Evolutionary conservation across 352 stramenopile species (phyloP).

Genomic region (Thraustochytrium sp.): DNA sequence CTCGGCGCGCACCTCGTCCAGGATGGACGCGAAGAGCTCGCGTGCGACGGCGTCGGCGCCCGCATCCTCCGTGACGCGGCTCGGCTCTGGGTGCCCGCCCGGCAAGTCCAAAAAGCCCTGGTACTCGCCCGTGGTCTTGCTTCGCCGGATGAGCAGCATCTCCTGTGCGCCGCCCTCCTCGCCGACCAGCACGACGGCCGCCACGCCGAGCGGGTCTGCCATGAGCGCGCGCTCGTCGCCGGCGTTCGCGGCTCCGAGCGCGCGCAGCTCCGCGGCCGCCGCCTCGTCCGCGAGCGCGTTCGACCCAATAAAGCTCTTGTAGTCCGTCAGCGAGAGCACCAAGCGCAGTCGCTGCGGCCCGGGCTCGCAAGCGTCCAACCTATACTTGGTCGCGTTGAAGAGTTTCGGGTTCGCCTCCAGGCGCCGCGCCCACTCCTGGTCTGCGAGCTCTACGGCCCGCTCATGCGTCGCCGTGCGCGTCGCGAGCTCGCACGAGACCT

Average conservation of each 20-base stretch:
- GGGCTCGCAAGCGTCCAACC: neutral
- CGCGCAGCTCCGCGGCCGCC: neutral
- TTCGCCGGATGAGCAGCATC: neutral
- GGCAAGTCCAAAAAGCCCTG: slow-evolving; percentile 33
- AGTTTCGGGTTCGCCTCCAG: neutral
- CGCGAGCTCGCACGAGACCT: no score
- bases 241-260: neutral
- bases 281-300: neutral
- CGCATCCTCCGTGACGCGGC: neutral
- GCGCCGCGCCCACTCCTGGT: neutral
- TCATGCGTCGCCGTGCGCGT: no score
- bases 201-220: neutral
- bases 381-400: slow-evolving; percentile 21
- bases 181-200: neutral
- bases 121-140: neutral
- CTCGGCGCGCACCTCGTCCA: neutral
- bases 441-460: neutral
- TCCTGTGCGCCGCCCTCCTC: neutral
- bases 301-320: slow-evolving; percentile 31
- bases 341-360: neutral
- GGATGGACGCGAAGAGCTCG: slow-evolving; percentile 21
- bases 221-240: neutral
- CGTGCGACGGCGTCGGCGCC: neutral
- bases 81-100: neutral
- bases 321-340: neutral